Conservation (phyloP, 768 basidiomycete genomes). For the Dendrothele bispora region DNA sequence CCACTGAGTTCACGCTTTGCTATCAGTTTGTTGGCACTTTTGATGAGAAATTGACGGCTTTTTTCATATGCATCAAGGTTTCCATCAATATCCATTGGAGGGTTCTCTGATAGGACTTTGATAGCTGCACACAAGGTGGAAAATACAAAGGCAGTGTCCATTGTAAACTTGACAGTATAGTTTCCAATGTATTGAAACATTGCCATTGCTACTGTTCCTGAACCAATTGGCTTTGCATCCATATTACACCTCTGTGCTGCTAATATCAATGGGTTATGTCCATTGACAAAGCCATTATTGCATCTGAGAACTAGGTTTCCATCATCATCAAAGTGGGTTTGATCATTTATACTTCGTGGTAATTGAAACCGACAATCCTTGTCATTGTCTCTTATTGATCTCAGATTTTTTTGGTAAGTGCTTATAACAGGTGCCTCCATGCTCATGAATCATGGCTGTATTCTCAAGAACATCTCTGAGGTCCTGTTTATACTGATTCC, state of each 20-base stretch:
- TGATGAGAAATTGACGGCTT: slow-evolving; percentile 3
- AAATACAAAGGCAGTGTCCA: slow-evolving; percentile 15
- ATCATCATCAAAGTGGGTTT: slow-evolving; percentile 5
- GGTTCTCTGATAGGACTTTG: slow-evolving; percentile 9
- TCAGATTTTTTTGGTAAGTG: slow-evolving; percentile 9
- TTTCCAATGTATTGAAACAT: slow-evolving; percentile 11
- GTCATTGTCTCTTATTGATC: slow-evolving; percentile 4
- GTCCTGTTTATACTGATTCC: slow-evolving; percentile 1
- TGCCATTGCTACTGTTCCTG: slow-evolving; percentile 12
- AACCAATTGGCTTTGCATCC: slow-evolving; percentile 12
- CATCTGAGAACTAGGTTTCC: too few species aligned
- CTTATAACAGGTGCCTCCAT: slow-evolving; percentile 14
- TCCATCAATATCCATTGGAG: slow-evolving; percentile 14
- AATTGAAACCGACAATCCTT: too few species aligned
- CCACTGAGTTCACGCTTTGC: slow-evolving; percentile 5
- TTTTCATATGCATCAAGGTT: slow-evolving; percentile 7
- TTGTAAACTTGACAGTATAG: slow-evolving; percentile 10
- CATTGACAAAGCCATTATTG: slow-evolving; percentile 10
- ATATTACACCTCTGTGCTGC: slow-evolving; percentile 7
- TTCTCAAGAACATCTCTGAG: slow-evolving; percentile 9
- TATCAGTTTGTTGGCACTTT: slow-evolving; percentile 5
- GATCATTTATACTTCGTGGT: slow-evolving; percentile 10
- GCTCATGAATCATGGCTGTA: slow-evolving; percentile 7
- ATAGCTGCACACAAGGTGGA: slow-evolving; percentile 15
- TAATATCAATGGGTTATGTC: slow-evolving; percentile 4